Percentiles rank a stretch among this genome's conserved stretches.
Evolutionary conservation across 257 asterid species (phyloP).

Genomic region (Buddleja alternifolia): DNA sequence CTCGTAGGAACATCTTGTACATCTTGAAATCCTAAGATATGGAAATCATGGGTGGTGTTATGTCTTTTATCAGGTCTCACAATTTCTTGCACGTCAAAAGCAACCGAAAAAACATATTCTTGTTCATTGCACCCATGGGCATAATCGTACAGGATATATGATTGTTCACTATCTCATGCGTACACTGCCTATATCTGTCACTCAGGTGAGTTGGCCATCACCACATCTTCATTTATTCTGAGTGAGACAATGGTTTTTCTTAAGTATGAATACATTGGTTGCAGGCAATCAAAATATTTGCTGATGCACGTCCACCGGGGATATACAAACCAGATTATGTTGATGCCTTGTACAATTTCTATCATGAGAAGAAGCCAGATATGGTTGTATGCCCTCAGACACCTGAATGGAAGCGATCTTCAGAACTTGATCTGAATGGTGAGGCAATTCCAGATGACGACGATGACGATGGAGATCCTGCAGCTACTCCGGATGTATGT

Average conservation of each 20-base stretch:
- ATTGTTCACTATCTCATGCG: slow-evolving; percentile 95
- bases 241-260: slow-evolving; percentile 17
- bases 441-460: slow-evolving; percentile 94
- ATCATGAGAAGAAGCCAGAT: slow-evolving; percentile 93
- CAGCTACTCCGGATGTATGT: slow-evolving; percentile 61
- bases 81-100: slow-evolving; percentile 79
- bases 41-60: slow-evolving; percentile 11
- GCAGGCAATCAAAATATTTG: slow-evolving; percentile 82
- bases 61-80: slow-evolving; percentile 67
- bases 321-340: slow-evolving; percentile 91
- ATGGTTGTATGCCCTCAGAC: slow-evolving; percentile 77
- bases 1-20: slow-evolving; percentile 14
- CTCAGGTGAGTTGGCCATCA: slow-evolving; percentile 62
- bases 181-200: slow-evolving; percentile 67
- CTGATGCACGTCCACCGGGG: slow-evolving; percentile 98
- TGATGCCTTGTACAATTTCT: slow-evolving; percentile 79
- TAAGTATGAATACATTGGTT: slow-evolving; percentile 22
- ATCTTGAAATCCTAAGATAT: slow-evolving; percentile 18
- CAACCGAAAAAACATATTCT: slow-evolving; percentile 72
- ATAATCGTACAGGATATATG: slow-evolving; percentile 98
- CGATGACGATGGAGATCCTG: slow-evolving; percentile 80
- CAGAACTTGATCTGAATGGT: slow-evolving; percentile 95
- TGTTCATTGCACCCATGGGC: slow-evolving; percentile 99
- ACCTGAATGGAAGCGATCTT: slow-evolving; percentile 95
- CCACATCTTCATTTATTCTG: slow-evolving; percentile 5